Conservation (phyloP, 2,329 filamentous ascomycete genomes). For the Cladosporium oxysporum region DNA sequence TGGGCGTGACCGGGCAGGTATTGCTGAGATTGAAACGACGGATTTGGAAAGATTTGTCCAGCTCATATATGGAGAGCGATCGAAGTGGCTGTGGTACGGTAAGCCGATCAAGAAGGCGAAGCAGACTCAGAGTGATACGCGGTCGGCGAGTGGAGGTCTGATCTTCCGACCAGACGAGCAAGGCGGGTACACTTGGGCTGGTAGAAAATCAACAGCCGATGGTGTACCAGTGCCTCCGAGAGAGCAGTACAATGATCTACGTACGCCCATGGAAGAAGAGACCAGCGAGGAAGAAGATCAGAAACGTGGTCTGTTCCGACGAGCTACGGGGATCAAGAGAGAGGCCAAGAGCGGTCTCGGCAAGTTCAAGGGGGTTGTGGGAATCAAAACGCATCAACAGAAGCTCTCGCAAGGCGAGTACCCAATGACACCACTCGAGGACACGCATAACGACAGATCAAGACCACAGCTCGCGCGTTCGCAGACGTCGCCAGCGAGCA, state of each 20-base stretch:
- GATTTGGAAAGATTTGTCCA: slow-evolving; percentile 83
- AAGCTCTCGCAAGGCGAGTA: slow-evolving; percentile 38
- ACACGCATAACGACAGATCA: slow-evolving; percentile 17
- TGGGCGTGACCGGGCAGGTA: slow-evolving; percentile 77
- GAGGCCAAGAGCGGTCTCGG: slow-evolving; percentile 82
- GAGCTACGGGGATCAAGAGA: slow-evolving; percentile 74
- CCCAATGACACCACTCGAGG: slow-evolving; percentile 25
- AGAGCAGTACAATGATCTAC: slow-evolving; percentile 28
- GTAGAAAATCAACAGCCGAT: slow-evolving; percentile 55
- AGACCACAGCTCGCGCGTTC: slow-evolving; percentile 29
- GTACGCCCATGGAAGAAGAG: slow-evolving; percentile 29
- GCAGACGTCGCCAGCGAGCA: slow-evolving; percentile 32
- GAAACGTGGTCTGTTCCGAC: slow-evolving; percentile 67
- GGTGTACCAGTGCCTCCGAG: slow-evolving; percentile 38
- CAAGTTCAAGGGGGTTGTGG: slow-evolving; percentile 83
- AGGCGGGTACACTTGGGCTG: slow-evolving; percentile 47
- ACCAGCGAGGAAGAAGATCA: slow-evolving; percentile 37
- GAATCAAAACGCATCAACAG: slow-evolving; percentile 49
- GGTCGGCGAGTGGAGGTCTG: slow-evolving; percentile 35
- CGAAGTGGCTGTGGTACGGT: slow-evolving; percentile 94
- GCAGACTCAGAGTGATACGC: slow-evolving; percentile 22
- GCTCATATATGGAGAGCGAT: slow-evolving; percentile 75
- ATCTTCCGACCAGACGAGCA: slow-evolving; percentile 61
- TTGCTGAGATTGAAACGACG: slow-evolving; percentile 88
- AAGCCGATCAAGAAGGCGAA: slow-evolving; percentile 69